Evolutionary conservation across 331 rosid genomes (phyloP).

Genomic region (Spiraea crenata): DNA sequence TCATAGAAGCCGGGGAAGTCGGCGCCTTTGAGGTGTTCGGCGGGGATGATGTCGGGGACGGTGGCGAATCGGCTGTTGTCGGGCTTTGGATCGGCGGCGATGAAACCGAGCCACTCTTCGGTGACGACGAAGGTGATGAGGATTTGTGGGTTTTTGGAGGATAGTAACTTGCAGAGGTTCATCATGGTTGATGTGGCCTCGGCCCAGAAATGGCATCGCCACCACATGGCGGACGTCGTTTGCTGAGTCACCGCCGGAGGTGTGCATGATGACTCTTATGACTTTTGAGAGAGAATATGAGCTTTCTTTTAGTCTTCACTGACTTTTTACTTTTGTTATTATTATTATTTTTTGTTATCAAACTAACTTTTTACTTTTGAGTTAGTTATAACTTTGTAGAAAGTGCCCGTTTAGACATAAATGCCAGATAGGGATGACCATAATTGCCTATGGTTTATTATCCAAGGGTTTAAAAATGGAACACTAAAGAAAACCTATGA

Average conservation of each 20-base stretch:
- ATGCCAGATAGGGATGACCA: too few relatives aligned
- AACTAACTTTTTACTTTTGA: too few relatives aligned
- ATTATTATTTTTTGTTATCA: too few relatives aligned
- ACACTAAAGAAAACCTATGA: too few relatives aligned
- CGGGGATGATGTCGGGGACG: conserved; percentile 39
- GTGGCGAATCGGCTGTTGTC: conserved; percentile 31
- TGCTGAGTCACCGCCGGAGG: background rate
- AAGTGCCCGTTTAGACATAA: too few relatives aligned
- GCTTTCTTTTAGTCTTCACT: too few relatives aligned
- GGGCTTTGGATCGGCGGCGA: conserved; percentile 43
- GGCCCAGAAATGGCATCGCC: conserved; percentile 50
- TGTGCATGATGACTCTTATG: background rate
- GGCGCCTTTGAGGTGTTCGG: conserved; percentile 32
- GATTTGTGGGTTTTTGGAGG: conserved; percentile 17
- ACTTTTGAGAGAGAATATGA: background rate
- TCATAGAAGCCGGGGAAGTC: conserved; percentile 36
- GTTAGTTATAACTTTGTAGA: too few relatives aligned
- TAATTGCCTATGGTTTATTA: too few relatives aligned
- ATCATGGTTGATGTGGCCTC: conserved; percentile 60
- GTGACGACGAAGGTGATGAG: conserved; percentile 57
- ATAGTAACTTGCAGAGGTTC: conserved; percentile 48
- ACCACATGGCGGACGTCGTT: conserved; percentile 27
- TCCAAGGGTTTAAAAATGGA: too few relatives aligned
- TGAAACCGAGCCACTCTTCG: conserved; percentile 48
- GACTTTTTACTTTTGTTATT: too few relatives aligned